Percentiles rank a stretch among this genome's conserved stretches.
phyloP scores from a whole-genome alignment of 2,329 filamentous ascomycete species.

The Calonectria hawksworthii region DNA sequence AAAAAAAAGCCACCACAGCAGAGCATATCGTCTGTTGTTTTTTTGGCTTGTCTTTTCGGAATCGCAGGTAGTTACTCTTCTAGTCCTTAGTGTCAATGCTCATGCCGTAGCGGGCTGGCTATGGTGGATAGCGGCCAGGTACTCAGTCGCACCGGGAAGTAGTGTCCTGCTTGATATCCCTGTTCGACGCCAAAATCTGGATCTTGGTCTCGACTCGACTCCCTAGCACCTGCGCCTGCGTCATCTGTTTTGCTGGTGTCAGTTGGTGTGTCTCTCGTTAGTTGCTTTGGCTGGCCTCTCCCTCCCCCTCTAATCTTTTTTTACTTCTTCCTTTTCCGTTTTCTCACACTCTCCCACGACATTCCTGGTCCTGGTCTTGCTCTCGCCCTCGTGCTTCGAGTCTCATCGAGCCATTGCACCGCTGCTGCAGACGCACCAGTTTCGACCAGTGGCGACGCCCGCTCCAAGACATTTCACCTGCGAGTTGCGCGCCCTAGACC shows the following conservation, averaged over 20 bases:
- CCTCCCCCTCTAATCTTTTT: not conserved
- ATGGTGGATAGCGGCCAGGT: conserved; percentile 9
- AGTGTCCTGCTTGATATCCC: conserved; percentile 24
- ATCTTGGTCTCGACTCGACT: conserved; percentile 24
- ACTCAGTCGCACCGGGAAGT: not conserved
- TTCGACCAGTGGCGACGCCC: conserved; percentile 28
- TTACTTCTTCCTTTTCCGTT: not conserved
- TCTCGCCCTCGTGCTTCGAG: not conserved
- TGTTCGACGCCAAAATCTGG: conserved; percentile 22
- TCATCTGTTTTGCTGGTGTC: conserved; percentile 21
- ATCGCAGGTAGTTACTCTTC: conserved; percentile 10
- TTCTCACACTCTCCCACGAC: not conserved
- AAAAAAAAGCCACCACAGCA: not conserved
- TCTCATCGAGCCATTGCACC: not conserved
- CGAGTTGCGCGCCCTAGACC: conserved; percentile 12
- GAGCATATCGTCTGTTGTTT: not conserved
- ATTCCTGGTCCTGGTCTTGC: not conserved
- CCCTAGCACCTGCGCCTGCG: conserved; percentile 15
- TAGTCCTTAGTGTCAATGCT: conserved; percentile 22
- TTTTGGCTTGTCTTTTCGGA: conserved; percentile 1
- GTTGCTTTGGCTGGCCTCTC: not conserved
- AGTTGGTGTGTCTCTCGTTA: conserved; percentile 11
- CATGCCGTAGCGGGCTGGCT: conserved; percentile 13
- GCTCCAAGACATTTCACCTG: conserved; percentile 22
- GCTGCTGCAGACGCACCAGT: not conserved